A percentile compares a stretch with the other conserved stretches of the same genome.
These are phyloP conservation scores for Fusarium sp. DNA, from an alignment of 2,329 filamentous ascomycete species.

Conservation along the genomic window DNA sequence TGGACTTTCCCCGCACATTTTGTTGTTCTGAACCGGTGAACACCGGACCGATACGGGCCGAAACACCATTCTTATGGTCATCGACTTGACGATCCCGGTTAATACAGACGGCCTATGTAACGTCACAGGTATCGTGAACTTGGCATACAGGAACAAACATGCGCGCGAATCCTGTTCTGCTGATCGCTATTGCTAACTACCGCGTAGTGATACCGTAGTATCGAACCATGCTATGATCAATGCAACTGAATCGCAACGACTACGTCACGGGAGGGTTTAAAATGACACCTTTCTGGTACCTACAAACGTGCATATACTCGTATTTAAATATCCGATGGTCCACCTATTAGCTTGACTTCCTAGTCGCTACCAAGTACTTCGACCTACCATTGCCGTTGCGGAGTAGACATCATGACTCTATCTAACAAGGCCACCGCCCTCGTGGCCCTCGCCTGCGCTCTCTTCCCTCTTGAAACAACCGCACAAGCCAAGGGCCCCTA, in stretches of 20 bases:
- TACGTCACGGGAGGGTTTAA: background rate
- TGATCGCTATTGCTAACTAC: background rate
- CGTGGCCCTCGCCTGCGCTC: background rate
- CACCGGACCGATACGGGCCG: background rate
- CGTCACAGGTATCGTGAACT: background rate
- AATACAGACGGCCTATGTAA: background rate
- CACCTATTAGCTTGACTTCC: background rate
- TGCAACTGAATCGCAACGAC: background rate
- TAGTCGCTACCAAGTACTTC: background rate
- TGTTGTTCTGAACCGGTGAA: too few relatives aligned
- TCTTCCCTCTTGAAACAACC: background rate
- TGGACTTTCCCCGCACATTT: background rate
- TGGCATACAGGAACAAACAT: background rate
- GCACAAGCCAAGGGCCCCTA: background rate
- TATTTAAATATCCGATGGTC: background rate
- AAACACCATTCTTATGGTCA: background rate
- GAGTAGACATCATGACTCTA: background rate
- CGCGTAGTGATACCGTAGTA: background rate
- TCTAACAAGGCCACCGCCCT: background rate
- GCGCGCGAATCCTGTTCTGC: constrained; percentile 8
- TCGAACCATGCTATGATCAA: too few relatives aligned
- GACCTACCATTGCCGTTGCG: background rate
- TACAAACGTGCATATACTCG: background rate
- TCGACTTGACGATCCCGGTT: background rate
- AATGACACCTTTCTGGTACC: background rate